Conservation (phyloP, 306 rosid species). For the Vigna trinervia region DNA sequence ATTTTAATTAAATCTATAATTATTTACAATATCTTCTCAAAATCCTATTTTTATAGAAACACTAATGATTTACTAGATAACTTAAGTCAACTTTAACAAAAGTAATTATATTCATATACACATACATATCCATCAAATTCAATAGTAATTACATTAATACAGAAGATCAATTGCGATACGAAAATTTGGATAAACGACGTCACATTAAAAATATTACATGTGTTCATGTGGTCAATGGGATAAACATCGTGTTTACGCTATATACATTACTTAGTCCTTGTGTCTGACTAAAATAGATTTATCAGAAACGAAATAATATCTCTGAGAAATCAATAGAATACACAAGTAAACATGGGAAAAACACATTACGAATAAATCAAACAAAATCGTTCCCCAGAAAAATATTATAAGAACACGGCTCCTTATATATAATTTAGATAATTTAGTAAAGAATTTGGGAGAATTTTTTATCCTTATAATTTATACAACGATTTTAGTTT, state of each 20-base stretch:
- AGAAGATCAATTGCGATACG: not conserved
- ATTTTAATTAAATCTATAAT: no score
- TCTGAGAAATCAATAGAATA: not conserved
- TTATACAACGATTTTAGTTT: no score
- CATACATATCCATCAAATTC: not conserved
- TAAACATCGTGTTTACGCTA: not conserved
- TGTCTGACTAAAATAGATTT: constrained; percentile 29
- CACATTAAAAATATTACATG: not conserved
- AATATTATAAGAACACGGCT: not conserved
- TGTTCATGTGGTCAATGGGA: not conserved
- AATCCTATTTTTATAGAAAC: not conserved
- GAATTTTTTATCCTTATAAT: no score
- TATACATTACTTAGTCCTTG: not conserved
- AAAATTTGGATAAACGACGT: not conserved
- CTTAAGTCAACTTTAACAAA: not conserved
- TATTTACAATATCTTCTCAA: not conserved
- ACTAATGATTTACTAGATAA: no score
- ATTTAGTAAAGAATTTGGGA: not conserved
- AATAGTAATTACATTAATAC: not conserved
- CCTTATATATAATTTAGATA: not conserved
- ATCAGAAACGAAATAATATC: not conserved
- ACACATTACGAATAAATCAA: not conserved
- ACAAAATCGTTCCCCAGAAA: not conserved
- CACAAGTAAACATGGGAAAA: not conserved
- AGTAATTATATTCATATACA: not conserved